These are phyloP conservation scores for Cryptosporidium baileyi DNA, from an alignment of 169 alveolate species.

Conservation along the genomic window DNA sequence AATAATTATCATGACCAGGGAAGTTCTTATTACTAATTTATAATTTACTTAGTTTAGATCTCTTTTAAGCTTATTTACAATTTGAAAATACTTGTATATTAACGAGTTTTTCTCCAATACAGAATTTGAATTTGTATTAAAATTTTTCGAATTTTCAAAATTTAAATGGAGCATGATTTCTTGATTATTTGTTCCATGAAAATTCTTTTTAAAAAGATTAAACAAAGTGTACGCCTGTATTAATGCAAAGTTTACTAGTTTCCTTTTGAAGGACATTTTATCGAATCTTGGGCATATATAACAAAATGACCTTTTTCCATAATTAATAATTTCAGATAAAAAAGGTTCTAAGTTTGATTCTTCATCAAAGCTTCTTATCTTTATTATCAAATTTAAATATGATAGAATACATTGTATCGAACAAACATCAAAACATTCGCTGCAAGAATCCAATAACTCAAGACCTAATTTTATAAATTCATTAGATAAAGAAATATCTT, in stretches of 20 bases:
- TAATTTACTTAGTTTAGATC: neutral
- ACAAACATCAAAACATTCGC: slow-evolving; percentile 16
- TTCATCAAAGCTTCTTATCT: neutral
- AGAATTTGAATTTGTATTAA: neutral
- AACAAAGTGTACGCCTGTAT: slow-evolving; percentile 36
- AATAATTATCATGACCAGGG: too few species aligned
- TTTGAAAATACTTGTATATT: neutral
- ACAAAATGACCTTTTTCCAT: slow-evolving; percentile 6
- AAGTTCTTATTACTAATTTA: too few species aligned
- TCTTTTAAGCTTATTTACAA: neutral
- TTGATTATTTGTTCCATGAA: neutral
- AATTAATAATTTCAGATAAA: neutral
- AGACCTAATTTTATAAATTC: neutral
- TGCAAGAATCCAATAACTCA: neutral
- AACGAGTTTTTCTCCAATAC: neutral
- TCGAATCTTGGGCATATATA: neutral
- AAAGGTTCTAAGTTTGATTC: neutral
- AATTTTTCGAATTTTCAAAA: neutral
- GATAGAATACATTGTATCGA: slow-evolving; percentile 29
- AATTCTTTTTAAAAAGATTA: neutral
- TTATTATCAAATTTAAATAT: slow-evolving; percentile 1
- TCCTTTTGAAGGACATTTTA: neutral
- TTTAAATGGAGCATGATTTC: slow-evolving; percentile 1
- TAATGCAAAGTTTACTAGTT: neutral
- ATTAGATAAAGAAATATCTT: neutral